Base-by-base conservation (phyloP, 306 rosid genomes). In the Prosopis cineraria region DNA sequence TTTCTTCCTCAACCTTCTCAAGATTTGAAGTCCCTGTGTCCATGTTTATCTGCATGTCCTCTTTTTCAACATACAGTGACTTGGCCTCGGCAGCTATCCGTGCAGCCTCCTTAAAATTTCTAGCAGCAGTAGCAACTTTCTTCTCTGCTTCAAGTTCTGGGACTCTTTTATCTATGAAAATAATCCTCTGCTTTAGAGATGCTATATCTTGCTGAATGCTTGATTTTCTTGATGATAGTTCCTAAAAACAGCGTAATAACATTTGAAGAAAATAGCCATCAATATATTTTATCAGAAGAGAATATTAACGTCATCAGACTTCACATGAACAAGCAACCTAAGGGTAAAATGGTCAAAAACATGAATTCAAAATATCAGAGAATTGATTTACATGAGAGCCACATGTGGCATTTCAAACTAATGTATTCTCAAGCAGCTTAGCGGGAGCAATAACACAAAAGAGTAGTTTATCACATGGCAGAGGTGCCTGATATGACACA, bases 91-190 rank as follows among this genome's bases (percentile, higher is more conserved):
- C 79, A 70, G 97, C 90, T 81, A 92, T 79, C 72, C 96, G 87
- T 19, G 92, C 97, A 77, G 97, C 96, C 84, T 90, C 97, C 82
- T 90, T 92, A 78, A 92, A 92, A 83, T 92, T 92, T 75, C 96
- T 89, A 37, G 92, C 90, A 80, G 96, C 76, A 39, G 91, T 90
- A 71, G 93, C 96, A 74, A 92, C 93, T 81, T 82, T 92, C 85
- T 90, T 92, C 83, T 87, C 93, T 52, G 92, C 96, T 86, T 92
- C 96, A 53, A 92, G 88, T 84, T 92, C 96, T 59, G 96, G 97
- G 79, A 89, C 81, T 85, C 97, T 84, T 85, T 92, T 92, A 78
- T 90, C 89, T 50, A 87, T 81, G 85, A 90, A 92, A 82, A 88
- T 50, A 60, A 87, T 84, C 85, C 88, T 88, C 77, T 89, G 96